Percentiles rank a stretch among this genome's conserved stretches.
Evolutionary conservation across 768 basidiomycete genomes (phyloP).

Genomic region (Phylloporus arenicola): DNA sequence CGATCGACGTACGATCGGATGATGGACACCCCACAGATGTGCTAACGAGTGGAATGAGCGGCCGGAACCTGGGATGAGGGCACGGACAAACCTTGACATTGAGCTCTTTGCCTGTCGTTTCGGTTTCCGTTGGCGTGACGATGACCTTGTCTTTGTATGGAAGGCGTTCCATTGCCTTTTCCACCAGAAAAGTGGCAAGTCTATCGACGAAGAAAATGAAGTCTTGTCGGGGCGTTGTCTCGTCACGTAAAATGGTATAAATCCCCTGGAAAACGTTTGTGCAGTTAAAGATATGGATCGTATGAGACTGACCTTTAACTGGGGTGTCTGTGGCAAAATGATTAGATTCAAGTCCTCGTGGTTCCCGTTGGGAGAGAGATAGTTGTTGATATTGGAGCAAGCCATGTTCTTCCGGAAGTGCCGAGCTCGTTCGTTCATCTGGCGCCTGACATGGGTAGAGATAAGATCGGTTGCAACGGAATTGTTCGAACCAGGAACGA

Average conservation of each 20-base stretch:
- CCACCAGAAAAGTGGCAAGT: constrained; percentile 76
- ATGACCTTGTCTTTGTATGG: constrained; percentile 61
- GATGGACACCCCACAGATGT: constrained; percentile 85
- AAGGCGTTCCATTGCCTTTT: constrained; percentile 78
- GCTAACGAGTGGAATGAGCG: constrained; percentile 33
- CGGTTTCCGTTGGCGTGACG: constrained; percentile 58
- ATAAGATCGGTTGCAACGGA: constrained; percentile 90
- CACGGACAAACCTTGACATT: constrained; percentile 46
- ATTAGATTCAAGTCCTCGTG: constrained; percentile 50
- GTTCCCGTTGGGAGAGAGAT: constrained; percentile 32
- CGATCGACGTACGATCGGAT: constrained; percentile 65
- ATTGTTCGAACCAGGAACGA: constrained; percentile 93
- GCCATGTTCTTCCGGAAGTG: constrained; percentile 74
- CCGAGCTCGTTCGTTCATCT: constrained; percentile 74
- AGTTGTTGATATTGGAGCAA: constrained; percentile 36
- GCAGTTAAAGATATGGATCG: neutral
- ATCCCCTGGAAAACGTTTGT: constrained; percentile 57
- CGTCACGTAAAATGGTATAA: constrained; percentile 78
- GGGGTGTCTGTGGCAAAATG: constrained; percentile 72
- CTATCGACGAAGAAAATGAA: constrained; percentile 93
- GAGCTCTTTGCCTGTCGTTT: constrained; percentile 56
- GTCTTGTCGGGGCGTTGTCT: constrained; percentile 66
- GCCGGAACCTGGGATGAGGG: neutral
- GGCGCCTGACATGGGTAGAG: constrained; percentile 79
- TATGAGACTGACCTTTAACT: constrained; percentile 56